Percentiles rank a stretch among this genome's conserved stretches.
These are phyloP conservation scores for Geotrichum europaeum DNA, from an alignment of 1,139 yeast genomes.

Conservation along the genomic window DNA sequence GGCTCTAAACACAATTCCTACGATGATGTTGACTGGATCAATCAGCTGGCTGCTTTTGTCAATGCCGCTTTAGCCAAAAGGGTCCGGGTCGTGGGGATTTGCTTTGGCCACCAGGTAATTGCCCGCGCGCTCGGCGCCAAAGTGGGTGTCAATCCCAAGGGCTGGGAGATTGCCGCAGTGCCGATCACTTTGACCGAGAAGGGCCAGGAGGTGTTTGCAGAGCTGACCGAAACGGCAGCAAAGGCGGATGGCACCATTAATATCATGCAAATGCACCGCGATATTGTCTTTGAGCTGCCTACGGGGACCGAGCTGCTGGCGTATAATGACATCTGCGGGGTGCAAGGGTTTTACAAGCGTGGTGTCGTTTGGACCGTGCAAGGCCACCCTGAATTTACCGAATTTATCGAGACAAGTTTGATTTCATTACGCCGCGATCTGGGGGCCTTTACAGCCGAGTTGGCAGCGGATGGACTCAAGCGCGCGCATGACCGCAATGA, in stretches of 20 bases:
- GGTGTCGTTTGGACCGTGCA: slow-evolving; percentile 59
- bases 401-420: slow-evolving; percentile 34
- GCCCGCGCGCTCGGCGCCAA: slow-evolving; percentile 58
- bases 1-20: slow-evolving; percentile 63
- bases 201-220: slow-evolving; percentile 27
- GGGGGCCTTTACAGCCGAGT: slow-evolving; percentile 24
- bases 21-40: slow-evolving; percentile 51
- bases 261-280: slow-evolving; percentile 65
- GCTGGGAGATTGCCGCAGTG: slow-evolving; percentile 70
- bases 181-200: slow-evolving; percentile 44
- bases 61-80: slow-evolving; percentile 21
- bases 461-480: slow-evolving; percentile 24
- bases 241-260: slow-evolving; percentile 28
- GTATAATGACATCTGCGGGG: slow-evolving; percentile 46
- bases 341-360: slow-evolving; percentile 58
- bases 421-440: slow-evolving; percentile 21
- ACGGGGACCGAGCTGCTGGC: slow-evolving; percentile 37
- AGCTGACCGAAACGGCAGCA: slow-evolving; percentile 33
- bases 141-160: slow-evolving; percentile 51
- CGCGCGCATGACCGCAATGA: slow-evolving; percentile 27
- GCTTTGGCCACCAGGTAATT: slow-evolving; percentile 83
- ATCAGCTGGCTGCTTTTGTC: slow-evolving; percentile 41
- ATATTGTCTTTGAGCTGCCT: slow-evolving; percentile 53
- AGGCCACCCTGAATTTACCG: slow-evolving; percentile 82
- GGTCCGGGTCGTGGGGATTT: slow-evolving; percentile 45